Conservation (phyloP, 176 grass and related monocot genomes). For the Ensete glaucum region DNA sequence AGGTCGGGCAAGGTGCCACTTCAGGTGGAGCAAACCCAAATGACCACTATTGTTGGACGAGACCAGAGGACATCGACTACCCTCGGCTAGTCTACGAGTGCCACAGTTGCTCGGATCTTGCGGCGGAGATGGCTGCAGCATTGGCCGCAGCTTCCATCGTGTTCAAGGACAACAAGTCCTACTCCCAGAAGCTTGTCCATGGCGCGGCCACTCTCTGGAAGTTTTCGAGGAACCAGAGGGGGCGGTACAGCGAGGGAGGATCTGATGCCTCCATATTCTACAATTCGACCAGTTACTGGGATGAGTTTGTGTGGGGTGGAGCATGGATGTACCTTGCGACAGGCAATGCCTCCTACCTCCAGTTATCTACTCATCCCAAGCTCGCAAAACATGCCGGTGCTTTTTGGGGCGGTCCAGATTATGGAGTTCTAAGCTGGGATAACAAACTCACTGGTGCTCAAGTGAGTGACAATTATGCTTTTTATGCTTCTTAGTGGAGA, state of each 20-base stretch:
- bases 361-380: conserved; percentile 10
- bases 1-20: conserved; percentile 9
- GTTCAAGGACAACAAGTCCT: conserved; percentile 14
- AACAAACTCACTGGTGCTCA: conserved; percentile 16
- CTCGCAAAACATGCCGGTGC: conserved; percentile 4
- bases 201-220: neutral
- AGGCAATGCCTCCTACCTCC: conserved; percentile 10
- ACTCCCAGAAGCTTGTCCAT: conserved; percentile 13
- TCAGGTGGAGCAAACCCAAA: neutral
- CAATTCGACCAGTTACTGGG: conserved; percentile 12
- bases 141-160: conserved; percentile 7
- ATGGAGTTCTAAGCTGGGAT: conserved; percentile 15
- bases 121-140: conserved; percentile 6
- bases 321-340: conserved; percentile 17
- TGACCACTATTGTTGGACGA: conserved; percentile 15
- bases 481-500: neutral
- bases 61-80: conserved; percentile 13
- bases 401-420: conserved; percentile 14
- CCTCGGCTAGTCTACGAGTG: conserved; percentile 5
- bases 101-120: conserved; percentile 15
- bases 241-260: neutral
- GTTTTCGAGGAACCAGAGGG: conserved; percentile 8
- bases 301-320: conserved; percentile 15
- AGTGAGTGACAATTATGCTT: neutral
- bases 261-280: neutral